Base-by-base conservation (phyloP, 192 early-diverging fungal genomes). In the Cetraspora pellucida region DNA sequence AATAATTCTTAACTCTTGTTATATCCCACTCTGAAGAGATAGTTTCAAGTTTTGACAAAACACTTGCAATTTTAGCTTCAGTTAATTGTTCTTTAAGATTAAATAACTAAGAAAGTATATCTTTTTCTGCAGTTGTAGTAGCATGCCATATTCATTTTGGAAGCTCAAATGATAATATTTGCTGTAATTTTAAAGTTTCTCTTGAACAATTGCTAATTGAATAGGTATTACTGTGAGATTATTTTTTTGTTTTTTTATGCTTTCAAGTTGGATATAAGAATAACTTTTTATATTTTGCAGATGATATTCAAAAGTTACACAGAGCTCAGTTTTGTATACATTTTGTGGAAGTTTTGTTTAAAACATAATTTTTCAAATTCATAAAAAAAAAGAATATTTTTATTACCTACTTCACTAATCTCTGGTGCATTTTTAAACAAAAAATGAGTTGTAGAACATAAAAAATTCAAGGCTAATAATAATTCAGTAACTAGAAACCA, bases 281-380 rank as follows among this genome's bases (percentile, higher is more conserved):
- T 72, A 72, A 72, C 5, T 10, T 54, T 10, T 72, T 55, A 72
- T 31, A 8, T 72, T 30, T 27, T 13, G 1, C 28, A 0, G 1
- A 54, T 19, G 0, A 17, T 14, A 11, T 55, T 14, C 50, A 52
- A 28, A 14, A 31, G 69, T 55, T 49, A 49, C 13, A 27, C 52
- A 25, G 4, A 11, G 2, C 28, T 72, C 69, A 72, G 69, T 72
- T 55, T 54, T 72, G 17, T 72, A 55, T 28, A 72, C 52, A 16
- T 52, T 28, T 55, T 72, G 50, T 17, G 5, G 4, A 27, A 72
- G 50, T 27, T 17, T 54, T 54, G 5, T 55, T 72, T 0, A 30
- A 55, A 55, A 17, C 16, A 14, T 30, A 31, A 31, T 72, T 72
- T 54, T 1, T 50, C 69, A 55, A 0, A 11, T 7, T 72, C 27